Base-by-base conservation (phyloP, 345 rosid species). In the Cardamine resedifolia region DNA sequence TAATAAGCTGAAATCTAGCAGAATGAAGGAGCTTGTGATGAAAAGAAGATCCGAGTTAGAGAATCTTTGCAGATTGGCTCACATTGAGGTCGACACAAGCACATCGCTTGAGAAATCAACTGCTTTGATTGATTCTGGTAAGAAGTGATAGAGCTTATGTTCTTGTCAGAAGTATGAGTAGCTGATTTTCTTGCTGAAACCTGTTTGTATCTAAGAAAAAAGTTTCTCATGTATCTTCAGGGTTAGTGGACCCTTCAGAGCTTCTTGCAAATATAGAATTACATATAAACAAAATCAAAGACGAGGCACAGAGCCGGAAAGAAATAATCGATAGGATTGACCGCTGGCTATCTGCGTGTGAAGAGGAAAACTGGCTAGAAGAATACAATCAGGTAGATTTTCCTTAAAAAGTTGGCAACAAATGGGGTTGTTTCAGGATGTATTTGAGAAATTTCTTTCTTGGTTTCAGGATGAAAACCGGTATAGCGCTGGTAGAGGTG, bases 281-380 rank as follows among this genome's bases (percentile, higher is more conserved):
- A n/a, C 95, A 88, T 76, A 91, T 95, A 58, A 78, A 61, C 41
- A 88, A 84, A 83, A 86, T 76, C 65, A 88, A 83, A 82, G 96
- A 87, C 4, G 96, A 89, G 81, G 92, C 93, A 69, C 64, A 69
- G 66, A 90, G 90, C 76, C 87, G 99, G 58, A 91, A 87, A 82
- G 99, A 95, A 26, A 92, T 95, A 76, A 85, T 88, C 82, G 96
- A 91, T 77, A 85, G 92, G 83, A 88, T 95, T 75, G 94, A 91
- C 30, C 79, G 89, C 63, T 95, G 99, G 97, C 89, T 91, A 56
- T 83, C 75, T 59, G 99, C 96, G 8, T 91, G 96, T 12, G 96
- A 95, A 80, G 99, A 91, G 73, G 99, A 95, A 74, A 91, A 87
- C 77, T 95, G 99, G 96, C 88, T 95, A 26, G 97, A 95, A 80